phyloP scores from a whole-genome alignment of 23 red algal species.

The Gracilaria gracilis region DNA sequence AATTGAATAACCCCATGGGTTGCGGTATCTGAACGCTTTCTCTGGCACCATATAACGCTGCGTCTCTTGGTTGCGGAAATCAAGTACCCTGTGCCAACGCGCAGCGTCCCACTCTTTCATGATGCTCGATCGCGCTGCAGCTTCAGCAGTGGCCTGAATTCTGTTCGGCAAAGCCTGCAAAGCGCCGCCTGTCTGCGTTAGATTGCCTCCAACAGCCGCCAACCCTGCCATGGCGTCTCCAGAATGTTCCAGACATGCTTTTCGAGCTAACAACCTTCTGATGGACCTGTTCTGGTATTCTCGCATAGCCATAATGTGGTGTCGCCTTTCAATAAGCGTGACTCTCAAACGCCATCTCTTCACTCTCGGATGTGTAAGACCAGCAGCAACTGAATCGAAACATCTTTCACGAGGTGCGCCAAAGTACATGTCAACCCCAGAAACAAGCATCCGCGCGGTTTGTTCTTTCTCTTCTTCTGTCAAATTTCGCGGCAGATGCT shows the following conservation, averaged over 20 bases:
- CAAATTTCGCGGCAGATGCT: conserved; percentile 62
- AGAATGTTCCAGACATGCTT: conserved; percentile 50
- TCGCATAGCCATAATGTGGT: conserved; percentile 61
- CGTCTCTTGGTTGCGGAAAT: conserved; percentile 84
- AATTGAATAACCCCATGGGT: conserved; percentile 83
- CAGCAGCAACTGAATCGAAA: conserved; percentile 78
- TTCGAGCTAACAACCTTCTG: conserved; percentile 65
- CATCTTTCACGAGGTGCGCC: conserved; percentile 66
- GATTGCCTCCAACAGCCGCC: conserved; percentile 62
- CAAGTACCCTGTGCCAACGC: conserved; percentile 79
- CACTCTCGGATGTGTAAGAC: conserved; percentile 81
- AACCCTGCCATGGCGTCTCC: conserved; percentile 57
- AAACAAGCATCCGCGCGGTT: conserved; percentile 47
- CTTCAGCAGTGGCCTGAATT: conserved; percentile 67
- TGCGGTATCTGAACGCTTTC: conserved; percentile 67
- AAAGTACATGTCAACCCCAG: conserved; percentile 60
- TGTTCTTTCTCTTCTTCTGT: conserved; percentile 50
- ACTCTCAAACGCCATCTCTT: conserved; percentile 74
- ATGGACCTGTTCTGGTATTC: conserved; percentile 81
- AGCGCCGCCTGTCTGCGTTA: conserved; percentile 59
- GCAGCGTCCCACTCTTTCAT: conserved; percentile 79
- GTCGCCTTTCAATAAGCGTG: conserved; percentile 70
- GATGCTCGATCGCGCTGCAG: conserved; percentile 48
- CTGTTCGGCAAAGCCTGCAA: conserved; percentile 53
- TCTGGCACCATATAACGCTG: conserved; percentile 78